Conservation (phyloP, 495 filamentous ascomycete species). For the Oidiodendron maius region DNA sequence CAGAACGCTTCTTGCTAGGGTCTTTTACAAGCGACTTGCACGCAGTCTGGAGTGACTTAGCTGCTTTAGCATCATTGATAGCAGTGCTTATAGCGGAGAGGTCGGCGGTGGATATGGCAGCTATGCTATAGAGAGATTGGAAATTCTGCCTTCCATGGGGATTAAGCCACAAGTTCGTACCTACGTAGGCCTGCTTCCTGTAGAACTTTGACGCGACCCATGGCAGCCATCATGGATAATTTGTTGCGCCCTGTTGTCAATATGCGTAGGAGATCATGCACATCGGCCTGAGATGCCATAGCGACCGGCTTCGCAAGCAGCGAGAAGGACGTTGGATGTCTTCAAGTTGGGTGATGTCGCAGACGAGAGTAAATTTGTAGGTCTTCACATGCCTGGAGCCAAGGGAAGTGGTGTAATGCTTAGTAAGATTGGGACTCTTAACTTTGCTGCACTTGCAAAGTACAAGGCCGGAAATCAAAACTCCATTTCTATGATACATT, state of each 20-base stretch:
- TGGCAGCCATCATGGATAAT: slow-evolving; percentile 61
- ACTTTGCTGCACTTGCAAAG: no score
- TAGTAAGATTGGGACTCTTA: no score
- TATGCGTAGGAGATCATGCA: slow-evolving; percentile 70
- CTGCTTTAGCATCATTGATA: slow-evolving; percentile 63
- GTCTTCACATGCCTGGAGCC: no score
- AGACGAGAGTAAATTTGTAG: no score
- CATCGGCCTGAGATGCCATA: slow-evolving; percentile 51
- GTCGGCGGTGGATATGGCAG: slow-evolving; percentile 55
- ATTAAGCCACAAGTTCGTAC: slow-evolving; percentile 29
- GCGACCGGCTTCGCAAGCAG: neutral
- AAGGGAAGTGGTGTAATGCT: no score
- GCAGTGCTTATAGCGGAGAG: slow-evolving; percentile 49
- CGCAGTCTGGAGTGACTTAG: slow-evolving; percentile 60
- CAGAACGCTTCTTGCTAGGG: slow-evolving; percentile 29
- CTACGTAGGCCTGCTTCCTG: slow-evolving; percentile 57
- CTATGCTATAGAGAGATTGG: slow-evolving; percentile 36
- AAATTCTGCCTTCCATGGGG: neutral
- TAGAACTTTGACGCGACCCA: slow-evolving; percentile 61
- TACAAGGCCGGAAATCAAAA: slow-evolving; percentile 8
- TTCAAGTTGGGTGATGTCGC: neutral
- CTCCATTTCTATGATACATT: slow-evolving; percentile 27
- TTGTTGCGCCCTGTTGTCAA: slow-evolving; percentile 71
- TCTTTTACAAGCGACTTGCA: slow-evolving; percentile 56
- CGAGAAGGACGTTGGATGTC: neutral